Evolutionary conservation across 495 filamentous ascomycete species (phyloP).

Genomic region (Thozetella sp.): DNA sequence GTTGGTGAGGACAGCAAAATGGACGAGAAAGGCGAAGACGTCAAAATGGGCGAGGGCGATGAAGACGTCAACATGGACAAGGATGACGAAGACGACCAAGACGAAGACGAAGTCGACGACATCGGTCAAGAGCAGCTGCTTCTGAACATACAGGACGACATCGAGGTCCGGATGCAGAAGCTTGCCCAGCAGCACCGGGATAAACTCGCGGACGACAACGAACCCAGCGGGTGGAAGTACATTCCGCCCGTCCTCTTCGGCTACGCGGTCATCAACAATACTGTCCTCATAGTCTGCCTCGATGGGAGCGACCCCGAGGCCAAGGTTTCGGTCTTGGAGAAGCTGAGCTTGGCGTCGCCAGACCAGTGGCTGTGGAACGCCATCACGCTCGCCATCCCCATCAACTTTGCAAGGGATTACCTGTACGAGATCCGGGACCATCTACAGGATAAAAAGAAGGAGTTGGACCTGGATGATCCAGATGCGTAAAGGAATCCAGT

Average conservation of each 20-base stretch:
- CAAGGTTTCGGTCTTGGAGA: slow-evolving; percentile 19
- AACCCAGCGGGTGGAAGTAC: slow-evolving; percentile 2
- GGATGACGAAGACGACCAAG: neutral
- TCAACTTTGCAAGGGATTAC: slow-evolving; percentile 20
- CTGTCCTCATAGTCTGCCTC: slow-evolving; percentile 22
- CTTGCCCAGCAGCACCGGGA: slow-evolving; percentile 19
- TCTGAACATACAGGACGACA: neutral
- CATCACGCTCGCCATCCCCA: slow-evolving; percentile 25
- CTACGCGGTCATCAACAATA: slow-evolving; percentile 26
- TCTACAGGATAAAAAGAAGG: neutral
- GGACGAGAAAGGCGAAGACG: neutral
- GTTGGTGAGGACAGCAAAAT: neutral
- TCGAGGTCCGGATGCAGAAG: slow-evolving; percentile 13
- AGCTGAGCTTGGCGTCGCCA: slow-evolving; percentile 19
- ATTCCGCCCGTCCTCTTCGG: slow-evolving; percentile 25
- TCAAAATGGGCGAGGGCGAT: no score
- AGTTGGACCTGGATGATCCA: slow-evolving; percentile 12
- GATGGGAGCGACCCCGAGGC: slow-evolving; percentile 14
- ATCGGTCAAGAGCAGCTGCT: neutral
- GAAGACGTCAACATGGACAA: neutral
- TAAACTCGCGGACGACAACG: slow-evolving; percentile 4
- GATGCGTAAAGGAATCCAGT: slow-evolving; percentile 13
- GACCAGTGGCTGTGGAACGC: slow-evolving; percentile 33
- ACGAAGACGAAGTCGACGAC: neutral
- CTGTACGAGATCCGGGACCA: slow-evolving; percentile 10